phyloP scores from a whole-genome alignment of 2,329 filamentous ascomycete species.

The Pyricularia pennisetigena region DNA sequence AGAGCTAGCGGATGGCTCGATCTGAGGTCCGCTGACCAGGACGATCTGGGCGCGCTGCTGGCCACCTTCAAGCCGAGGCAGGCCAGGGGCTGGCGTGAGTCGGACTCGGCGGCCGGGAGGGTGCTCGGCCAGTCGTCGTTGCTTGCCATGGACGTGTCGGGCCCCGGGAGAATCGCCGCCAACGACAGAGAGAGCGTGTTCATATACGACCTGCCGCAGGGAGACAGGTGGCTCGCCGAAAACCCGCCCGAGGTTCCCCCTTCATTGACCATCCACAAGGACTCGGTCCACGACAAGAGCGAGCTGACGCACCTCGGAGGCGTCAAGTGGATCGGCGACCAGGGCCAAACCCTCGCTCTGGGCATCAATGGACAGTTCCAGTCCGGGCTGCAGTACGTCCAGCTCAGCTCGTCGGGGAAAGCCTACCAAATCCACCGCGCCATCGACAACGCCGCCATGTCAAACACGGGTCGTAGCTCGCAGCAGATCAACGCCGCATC shows the following conservation, averaged over 20 bases:
- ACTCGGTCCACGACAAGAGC: not conserved
- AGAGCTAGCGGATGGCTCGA: conserved; percentile 39
- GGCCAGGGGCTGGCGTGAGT: not conserved
- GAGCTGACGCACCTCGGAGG: not conserved
- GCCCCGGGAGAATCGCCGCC: not conserved
- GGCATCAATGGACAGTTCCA: conserved; percentile 28
- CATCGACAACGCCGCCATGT: not conserved
- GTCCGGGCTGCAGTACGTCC: conserved; percentile 34
- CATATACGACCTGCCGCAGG: conserved; percentile 20
- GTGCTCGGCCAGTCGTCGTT: not conserved
- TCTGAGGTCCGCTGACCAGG: conserved; percentile 28
- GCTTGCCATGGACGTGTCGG: not conserved
- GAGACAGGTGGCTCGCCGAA: not conserved
- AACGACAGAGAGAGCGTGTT: conserved; percentile 18
- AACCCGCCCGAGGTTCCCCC: not conserved
- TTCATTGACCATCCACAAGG: not conserved
- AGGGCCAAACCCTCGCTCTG: conserved; percentile 31
- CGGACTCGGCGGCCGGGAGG: not conserved
- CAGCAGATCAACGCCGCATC: conserved; percentile 1
- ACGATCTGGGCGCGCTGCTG: conserved; percentile 20
- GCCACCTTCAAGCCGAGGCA: conserved; percentile 10
- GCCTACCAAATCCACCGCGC: conserved; percentile 19
- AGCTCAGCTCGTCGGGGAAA: conserved; percentile 31
- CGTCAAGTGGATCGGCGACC: conserved; percentile 34
- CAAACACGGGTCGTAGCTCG: conserved; percentile 15